phyloP scores from a whole-genome alignment of 2,329 filamentous ascomycete species.

The Cadophora gregata region DNA sequence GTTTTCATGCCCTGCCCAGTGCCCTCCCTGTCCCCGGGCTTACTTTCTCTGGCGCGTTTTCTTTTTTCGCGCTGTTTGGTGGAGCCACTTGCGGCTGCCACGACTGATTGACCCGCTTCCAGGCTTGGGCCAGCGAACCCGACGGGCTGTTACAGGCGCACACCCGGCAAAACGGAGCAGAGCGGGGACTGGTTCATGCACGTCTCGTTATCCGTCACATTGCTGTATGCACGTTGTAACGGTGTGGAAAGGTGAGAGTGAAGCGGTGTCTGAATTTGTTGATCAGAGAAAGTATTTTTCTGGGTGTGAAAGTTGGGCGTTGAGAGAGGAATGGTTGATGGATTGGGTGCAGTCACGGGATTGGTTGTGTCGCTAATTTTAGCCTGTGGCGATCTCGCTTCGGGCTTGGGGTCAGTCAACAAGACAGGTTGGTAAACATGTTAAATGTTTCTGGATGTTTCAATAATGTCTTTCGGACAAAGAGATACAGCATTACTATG shows the following conservation, averaged over 20 bases:
- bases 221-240: neutral
- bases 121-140: neutral
- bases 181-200: neutral
- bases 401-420: too few relatives aligned
- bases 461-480: too few relatives aligned
- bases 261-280: too few relatives aligned
- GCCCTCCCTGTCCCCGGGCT: neutral
- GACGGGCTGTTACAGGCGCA: neutral
- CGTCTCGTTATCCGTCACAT: neutral
- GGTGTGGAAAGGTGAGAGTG: neutral
- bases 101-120: neutral
- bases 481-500: too few relatives aligned
- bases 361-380: too few relatives aligned
- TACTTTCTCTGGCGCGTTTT: neutral
- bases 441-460: too few relatives aligned
- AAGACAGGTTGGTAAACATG: too few relatives aligned
- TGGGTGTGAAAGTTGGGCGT: too few relatives aligned
- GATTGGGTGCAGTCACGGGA: too few relatives aligned
- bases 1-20: neutral
- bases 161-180: neutral
- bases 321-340: too few relatives aligned
- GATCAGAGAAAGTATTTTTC: too few relatives aligned
- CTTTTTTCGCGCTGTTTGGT: neutral
- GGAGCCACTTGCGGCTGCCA: conserved; percentile 6
- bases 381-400: too few relatives aligned